phyloP scores from a whole-genome alignment of 345 rosid genomes.

The Noccaea bulbosa region DNA sequence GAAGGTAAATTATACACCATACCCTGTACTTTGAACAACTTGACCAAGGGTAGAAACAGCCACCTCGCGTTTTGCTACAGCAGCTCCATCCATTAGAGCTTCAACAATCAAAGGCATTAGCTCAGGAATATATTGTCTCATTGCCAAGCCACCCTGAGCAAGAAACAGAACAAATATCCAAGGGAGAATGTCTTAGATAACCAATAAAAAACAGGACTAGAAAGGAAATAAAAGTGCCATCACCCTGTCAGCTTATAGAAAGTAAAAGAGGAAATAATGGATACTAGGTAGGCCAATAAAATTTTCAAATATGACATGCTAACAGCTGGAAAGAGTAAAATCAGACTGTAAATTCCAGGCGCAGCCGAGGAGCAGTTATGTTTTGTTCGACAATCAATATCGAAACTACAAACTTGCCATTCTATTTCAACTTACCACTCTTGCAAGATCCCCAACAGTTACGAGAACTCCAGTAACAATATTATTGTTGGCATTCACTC shows the following conservation, averaged over 20 bases:
- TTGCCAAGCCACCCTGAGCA: constrained; percentile 93
- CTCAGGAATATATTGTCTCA: constrained; percentile 87
- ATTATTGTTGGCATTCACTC: constrained; percentile 83
- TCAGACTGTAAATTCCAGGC: constrained; percentile 22
- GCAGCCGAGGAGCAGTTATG: constrained; percentile 4
- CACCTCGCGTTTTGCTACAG: constrained; percentile 92
- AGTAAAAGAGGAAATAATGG: not conserved
- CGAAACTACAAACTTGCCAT: constrained; percentile 30
- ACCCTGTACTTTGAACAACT: constrained; percentile 99
- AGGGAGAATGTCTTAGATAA: constrained; percentile 22
- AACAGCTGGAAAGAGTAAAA: constrained; percentile 23
- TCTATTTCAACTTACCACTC: constrained; percentile 74
- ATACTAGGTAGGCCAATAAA: constrained; percentile 24
- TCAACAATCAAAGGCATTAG: constrained; percentile 98
- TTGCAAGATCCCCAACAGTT: constrained; percentile 99
- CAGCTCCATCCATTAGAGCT: constrained; percentile 96
- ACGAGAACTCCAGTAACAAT: constrained; percentile 92
- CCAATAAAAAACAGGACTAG: constrained; percentile 15
- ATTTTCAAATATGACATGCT: constrained; percentile 29
- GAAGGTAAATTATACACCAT: constrained; percentile 42
- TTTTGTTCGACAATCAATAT: constrained; percentile 13
- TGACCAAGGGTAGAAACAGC: constrained; percentile 99
- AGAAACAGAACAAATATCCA: constrained; percentile 21
- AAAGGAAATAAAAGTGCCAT: constrained; percentile 23
- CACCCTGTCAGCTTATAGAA: constrained; percentile 21